These are phyloP conservation scores for Cubamyces lactineus DNA, from an alignment of 768 basidiomycete genomes.

Conservation along the genomic window DNA sequence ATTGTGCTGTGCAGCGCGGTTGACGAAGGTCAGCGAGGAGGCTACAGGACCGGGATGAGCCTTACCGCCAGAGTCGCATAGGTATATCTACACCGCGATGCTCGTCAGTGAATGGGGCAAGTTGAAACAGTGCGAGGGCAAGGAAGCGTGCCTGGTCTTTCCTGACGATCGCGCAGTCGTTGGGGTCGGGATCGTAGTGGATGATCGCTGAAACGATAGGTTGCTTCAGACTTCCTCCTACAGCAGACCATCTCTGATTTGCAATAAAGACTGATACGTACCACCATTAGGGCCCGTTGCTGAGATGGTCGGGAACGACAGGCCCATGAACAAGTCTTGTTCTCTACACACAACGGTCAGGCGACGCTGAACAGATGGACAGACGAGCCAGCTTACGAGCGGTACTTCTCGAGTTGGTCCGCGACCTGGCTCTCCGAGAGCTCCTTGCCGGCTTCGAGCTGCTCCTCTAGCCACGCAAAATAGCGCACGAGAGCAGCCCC, in stretches of 20 bases:
- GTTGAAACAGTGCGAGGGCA: background rate
- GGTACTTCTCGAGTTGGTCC: slow-evolving; percentile 73
- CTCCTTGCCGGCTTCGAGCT: slow-evolving; percentile 60
- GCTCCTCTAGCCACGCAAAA: slow-evolving; percentile 94
- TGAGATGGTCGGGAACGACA: slow-evolving; percentile 93
- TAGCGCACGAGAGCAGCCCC: slow-evolving; percentile 87
- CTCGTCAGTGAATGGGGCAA: background rate
- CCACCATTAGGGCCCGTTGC: slow-evolving; percentile 91
- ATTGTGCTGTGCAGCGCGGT: slow-evolving; percentile 59
- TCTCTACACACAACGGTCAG: slow-evolving; percentile 49
- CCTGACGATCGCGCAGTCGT: slow-evolving; percentile 72
- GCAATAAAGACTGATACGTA: slow-evolving; percentile 39
- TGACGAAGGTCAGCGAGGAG: background rate
- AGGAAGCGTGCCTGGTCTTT: slow-evolving; percentile 61
- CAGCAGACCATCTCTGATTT: background rate
- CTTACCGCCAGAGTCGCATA: slow-evolving; percentile 87
- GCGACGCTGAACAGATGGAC: background rate
- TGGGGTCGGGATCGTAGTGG: slow-evolving; percentile 84
- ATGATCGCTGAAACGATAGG: slow-evolving; percentile 68
- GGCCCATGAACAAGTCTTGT: slow-evolving; percentile 76
- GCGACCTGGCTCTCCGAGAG: slow-evolving; percentile 84
- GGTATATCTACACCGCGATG: slow-evolving; percentile 51
- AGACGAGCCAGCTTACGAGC: slow-evolving; percentile 59
- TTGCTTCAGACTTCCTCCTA: background rate
- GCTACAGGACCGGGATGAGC: background rate